phyloP scores from a whole-genome alignment of 2,329 filamentous ascomycete genomes.

The Sclerotinia glacialis region DNA sequence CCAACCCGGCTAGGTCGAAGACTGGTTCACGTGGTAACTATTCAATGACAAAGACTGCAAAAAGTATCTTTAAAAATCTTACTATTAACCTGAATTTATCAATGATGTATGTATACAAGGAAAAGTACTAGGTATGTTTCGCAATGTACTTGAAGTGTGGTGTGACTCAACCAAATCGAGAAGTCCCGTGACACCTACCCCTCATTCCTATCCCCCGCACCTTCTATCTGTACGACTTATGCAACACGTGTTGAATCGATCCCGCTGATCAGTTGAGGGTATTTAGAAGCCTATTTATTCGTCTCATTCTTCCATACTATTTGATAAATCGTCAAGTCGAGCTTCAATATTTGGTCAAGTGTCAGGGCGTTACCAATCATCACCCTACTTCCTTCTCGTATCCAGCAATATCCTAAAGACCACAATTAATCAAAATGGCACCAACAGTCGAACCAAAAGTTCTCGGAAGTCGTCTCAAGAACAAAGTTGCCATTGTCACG shows the following conservation, averaged over 20 bases:
- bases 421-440: slow-evolving; percentile 20
- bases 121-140: too few species aligned
- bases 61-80: too few species aligned
- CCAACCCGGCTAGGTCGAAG: too few species aligned
- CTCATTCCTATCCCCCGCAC: slow-evolving; percentile 15
- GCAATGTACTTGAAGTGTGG: background rate
- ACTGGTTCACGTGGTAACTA: too few species aligned
- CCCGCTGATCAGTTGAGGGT: background rate
- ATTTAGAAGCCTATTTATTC: background rate
- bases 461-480: slow-evolving; percentile 44
- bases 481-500: slow-evolving; percentile 57
- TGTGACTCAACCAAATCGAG: background rate
- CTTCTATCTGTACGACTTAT: background rate
- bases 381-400: background rate
- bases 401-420: too few species aligned
- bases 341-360: background rate
- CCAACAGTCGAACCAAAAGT: slow-evolving; percentile 24
- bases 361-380: background rate
- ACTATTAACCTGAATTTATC: too few species aligned
- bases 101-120: too few species aligned
- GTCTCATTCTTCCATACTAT: background rate
- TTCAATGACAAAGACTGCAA: too few species aligned
- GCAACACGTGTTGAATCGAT: background rate
- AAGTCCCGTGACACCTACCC: slow-evolving; percentile 18
- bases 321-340: background rate